phyloP scores from a whole-genome alignment of 2,329 filamentous ascomycete species.

The Fusarium drepaniforme region DNA sequence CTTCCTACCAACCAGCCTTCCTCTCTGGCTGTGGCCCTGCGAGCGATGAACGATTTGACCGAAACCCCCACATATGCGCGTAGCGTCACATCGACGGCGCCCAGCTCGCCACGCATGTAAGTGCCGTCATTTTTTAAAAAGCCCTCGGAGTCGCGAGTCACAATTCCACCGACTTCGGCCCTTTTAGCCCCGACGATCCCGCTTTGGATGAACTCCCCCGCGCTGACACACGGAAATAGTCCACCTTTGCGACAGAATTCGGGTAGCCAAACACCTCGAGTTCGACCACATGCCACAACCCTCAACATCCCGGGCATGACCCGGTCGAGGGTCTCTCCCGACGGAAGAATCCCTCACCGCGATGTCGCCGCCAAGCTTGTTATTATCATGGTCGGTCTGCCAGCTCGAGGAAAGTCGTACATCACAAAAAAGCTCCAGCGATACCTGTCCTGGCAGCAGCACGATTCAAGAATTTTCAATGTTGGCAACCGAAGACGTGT shows the following conservation, averaged over 20 bases:
- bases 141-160: conserved; percentile 34
- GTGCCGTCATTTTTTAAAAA: conserved; percentile 43
- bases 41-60: conserved; percentile 58
- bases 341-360: conserved; percentile 91
- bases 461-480: conserved; percentile 97
- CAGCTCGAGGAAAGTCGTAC: conserved; percentile 96
- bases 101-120: conserved; percentile 70
- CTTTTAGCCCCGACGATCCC: conserved; percentile 36
- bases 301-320: conserved; percentile 98
- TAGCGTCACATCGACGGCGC: conserved; percentile 70
- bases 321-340: conserved; percentile 93
- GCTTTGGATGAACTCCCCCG: conserved; percentile 20
- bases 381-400: conserved; percentile 97
- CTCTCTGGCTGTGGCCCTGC: conserved; percentile 57
- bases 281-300: conserved; percentile 88
- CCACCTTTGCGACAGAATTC: conserved; percentile 80
- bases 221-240: conserved; percentile 56
- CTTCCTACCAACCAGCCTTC: conserved; percentile 42
- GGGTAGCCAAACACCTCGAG: conserved; percentile 80
- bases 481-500: conserved; percentile 91
- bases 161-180: conserved; percentile 37
- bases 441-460: conserved; percentile 97
- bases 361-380: conserved; percentile 97
- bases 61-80: conserved; percentile 68
- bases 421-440: conserved; percentile 98